phyloP scores from a whole-genome alignment of 805 yeast genomes.

The Saturnispora mendoncae region DNA sequence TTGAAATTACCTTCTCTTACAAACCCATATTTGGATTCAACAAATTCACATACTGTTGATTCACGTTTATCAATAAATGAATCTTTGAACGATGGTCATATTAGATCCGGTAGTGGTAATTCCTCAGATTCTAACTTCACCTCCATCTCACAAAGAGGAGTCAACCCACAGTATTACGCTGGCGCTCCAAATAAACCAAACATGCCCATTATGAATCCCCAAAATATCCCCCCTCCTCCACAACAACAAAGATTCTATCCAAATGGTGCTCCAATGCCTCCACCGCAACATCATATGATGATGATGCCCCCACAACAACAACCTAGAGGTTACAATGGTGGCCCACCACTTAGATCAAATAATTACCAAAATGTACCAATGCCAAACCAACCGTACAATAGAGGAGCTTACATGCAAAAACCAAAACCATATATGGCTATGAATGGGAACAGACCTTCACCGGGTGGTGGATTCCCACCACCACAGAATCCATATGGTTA shows the following conservation, averaged over 20 bases:
- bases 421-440: slow-evolving; percentile 6
- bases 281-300: neutral
- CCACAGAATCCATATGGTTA: slow-evolving; percentile 7
- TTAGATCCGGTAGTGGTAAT: slow-evolving; percentile 2
- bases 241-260: neutral
- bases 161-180: slow-evolving; percentile 47
- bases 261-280: neutral
- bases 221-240: neutral
- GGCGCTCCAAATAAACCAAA: slow-evolving; percentile 20
- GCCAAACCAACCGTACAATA: slow-evolving; percentile 9
- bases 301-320: neutral
- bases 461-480: neutral
- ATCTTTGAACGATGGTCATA: neutral
- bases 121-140: slow-evolving; percentile 51
- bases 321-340: slow-evolving; percentile 1
- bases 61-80: neutral
- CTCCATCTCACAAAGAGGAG: slow-evolving; percentile 69
- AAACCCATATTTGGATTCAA: slow-evolving; percentile 10
- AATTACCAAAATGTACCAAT: slow-evolving; percentile 15
- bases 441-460: neutral
- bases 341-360: neutral
- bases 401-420: slow-evolving; percentile 3
- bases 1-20: slow-evolving; percentile 11
- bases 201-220: neutral
- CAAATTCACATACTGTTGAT: neutral